Percentiles rank a stretch among this genome's conserved stretches.
Evolutionary conservation across 495 filamentous ascomycete species (phyloP).

Genomic region (Aspergillus leporis): DNA sequence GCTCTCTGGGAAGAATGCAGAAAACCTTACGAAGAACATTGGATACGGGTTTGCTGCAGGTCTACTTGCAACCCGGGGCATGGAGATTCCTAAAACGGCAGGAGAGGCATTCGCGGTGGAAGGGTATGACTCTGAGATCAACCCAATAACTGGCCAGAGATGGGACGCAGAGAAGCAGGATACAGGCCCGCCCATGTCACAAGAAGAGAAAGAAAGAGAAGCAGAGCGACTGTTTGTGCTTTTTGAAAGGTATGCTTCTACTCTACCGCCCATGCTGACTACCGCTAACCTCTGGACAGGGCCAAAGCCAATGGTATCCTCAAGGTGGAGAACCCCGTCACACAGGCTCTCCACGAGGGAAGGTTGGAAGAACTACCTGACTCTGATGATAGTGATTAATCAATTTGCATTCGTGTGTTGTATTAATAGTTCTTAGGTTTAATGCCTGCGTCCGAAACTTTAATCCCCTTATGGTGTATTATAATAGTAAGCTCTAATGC

Average conservation of each 20-base stretch:
- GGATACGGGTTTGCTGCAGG: constrained; percentile 93
- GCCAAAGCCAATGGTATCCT: constrained; percentile 82
- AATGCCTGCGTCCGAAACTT: neutral
- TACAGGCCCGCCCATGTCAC: constrained; percentile 71
- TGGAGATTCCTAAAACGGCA: constrained; percentile 69
- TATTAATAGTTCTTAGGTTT: neutral
- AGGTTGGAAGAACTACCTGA: constrained; percentile 69
- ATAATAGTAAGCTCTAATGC: neutral
- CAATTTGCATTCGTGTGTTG: neutral
- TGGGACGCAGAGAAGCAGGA: constrained; percentile 64
- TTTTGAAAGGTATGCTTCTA: constrained; percentile 73
- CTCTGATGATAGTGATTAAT: constrained; percentile 44
- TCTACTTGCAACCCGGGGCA: constrained; percentile 77
- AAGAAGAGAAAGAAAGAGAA: constrained; percentile 89
- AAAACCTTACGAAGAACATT: constrained; percentile 74
- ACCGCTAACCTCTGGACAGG: constrained; percentile 45
- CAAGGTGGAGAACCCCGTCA: constrained; percentile 81
- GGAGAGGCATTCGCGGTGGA: constrained; percentile 56
- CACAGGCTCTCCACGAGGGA: constrained; percentile 71
- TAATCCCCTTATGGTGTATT: neutral
- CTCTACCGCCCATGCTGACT: neutral
- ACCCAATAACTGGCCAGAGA: constrained; percentile 89
- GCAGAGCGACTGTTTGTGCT: constrained; percentile 91
- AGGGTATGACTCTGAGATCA: constrained; percentile 52
- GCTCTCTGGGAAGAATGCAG: constrained; percentile 72